Conservation (phyloP, 75 land plant species). For the Ceratopteris richardii region DNA sequence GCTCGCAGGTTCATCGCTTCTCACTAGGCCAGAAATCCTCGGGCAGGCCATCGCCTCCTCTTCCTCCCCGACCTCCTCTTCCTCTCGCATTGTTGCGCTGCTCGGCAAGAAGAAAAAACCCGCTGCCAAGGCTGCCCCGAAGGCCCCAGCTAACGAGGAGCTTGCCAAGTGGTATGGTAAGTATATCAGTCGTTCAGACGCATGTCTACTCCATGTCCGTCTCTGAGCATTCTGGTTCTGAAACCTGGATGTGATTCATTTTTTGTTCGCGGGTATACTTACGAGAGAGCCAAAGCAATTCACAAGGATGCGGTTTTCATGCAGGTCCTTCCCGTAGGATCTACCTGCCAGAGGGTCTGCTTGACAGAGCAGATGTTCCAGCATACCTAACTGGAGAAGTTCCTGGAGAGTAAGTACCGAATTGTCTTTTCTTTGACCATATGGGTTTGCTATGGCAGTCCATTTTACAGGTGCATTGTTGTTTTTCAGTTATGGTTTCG, state of each 20-base stretch:
- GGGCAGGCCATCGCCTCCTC: constrained; percentile 45
- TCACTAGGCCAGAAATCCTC: constrained; percentile 57
- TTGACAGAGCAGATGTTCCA: constrained; percentile 79
- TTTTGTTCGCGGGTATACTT: no score
- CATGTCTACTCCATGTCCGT: no score
- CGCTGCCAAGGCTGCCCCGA: constrained; percentile 40
- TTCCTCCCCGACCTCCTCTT: constrained; percentile 20
- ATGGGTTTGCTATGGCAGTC: constrained; percentile 1
- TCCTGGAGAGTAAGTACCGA: constrained; percentile 82
- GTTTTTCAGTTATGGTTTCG: constrained; percentile 83
- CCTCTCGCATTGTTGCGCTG: constrained; percentile 52
- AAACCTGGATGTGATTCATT: neutral
- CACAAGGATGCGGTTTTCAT: neutral
- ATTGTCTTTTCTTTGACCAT: neutral
- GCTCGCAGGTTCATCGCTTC: constrained; percentile 40
- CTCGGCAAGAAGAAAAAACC: constrained; percentile 59
- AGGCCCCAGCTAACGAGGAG: constrained; percentile 62
- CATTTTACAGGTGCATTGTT: neutral
- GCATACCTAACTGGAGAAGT: constrained; percentile 95
- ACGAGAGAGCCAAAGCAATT: no score
- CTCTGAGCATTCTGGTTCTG: neutral
- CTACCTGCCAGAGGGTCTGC: constrained; percentile 88
- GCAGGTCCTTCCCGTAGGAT: constrained; percentile 95
- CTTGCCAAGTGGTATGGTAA: constrained; percentile 99
- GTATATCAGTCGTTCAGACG: constrained; percentile 10